phyloP scores from a whole-genome alignment of 23 red algal species.

The Gracilariopsis chorda region DNA sequence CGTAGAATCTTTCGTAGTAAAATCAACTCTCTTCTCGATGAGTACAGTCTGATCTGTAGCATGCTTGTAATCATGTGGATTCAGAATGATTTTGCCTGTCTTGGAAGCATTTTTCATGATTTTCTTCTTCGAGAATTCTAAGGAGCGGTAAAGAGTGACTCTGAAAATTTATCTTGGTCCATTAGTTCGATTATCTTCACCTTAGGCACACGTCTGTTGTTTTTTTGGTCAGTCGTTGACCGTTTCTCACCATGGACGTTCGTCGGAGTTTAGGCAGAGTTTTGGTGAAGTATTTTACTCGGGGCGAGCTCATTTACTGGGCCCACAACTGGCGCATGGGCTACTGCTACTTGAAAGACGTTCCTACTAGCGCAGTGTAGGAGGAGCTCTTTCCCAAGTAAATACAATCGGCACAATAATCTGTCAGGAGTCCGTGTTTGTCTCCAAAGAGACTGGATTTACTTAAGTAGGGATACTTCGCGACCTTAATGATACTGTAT shows the following conservation, averaged over 20 bases:
- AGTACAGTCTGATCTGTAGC: background rate
- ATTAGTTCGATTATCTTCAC: slow-evolving; percentile 16
- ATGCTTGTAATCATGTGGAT: background rate
- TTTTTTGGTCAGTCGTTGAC: background rate
- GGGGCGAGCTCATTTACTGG: no score
- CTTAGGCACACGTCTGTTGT: background rate
- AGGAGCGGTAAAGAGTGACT: background rate
- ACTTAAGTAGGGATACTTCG: no score
- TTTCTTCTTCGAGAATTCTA: background rate
- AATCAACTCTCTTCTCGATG: background rate
- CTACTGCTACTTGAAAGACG: no score
- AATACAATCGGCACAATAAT: no score
- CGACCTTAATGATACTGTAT: no score
- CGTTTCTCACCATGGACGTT: background rate
- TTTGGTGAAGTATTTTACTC: no score
- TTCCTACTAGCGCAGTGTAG: no score
- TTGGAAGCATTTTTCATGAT: no score
- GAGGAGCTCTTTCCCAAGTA: no score
- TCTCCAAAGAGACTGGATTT: no score
- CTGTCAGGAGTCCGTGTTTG: no score
- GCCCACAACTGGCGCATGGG: no score
- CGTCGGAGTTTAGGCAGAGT: background rate
- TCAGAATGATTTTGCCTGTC: background rate
- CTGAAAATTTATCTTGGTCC: background rate
- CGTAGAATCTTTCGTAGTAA: slow-evolving; percentile 26